Percentiles rank a stretch among this genome's conserved stretches.
Conservation (phyloP, 768 basidiomycete species). For the Lactarius hatsudake region DNA sequence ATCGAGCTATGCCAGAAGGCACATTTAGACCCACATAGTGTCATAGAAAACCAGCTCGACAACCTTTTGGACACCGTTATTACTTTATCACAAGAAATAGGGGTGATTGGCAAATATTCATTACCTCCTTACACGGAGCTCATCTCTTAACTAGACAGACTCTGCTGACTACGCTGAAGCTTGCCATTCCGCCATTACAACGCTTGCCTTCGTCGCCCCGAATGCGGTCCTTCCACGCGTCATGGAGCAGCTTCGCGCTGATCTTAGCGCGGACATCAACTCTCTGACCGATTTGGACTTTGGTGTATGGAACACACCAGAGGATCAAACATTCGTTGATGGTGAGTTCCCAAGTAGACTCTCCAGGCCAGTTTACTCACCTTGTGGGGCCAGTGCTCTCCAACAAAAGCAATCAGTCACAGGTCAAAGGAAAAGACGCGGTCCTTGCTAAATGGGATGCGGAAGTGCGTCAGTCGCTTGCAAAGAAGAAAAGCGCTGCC, state of each 20-base stretch:
- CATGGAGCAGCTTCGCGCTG: slow-evolving; percentile 59
- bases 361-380: background rate
- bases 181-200: slow-evolving; percentile 69
- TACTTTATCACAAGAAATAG: slow-evolving; percentile 20
- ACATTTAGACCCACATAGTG: slow-evolving; percentile 58
- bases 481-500: slow-evolving; percentile 67
- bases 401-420: slow-evolving; percentile 50
- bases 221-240: slow-evolving; percentile 61
- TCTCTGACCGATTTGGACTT: slow-evolving; percentile 69
- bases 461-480: slow-evolving; percentile 82
- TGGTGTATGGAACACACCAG: slow-evolving; percentile 82
- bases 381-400: slow-evolving; percentile 50
- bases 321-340: slow-evolving; percentile 77
- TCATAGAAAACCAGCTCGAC: slow-evolving; percentile 52
- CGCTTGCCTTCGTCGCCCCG: slow-evolving; percentile 79
- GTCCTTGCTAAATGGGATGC: slow-evolving; percentile 95
- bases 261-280: slow-evolving; percentile 62
- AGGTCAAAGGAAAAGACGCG: slow-evolving; percentile 79
- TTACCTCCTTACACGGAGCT: background rate
- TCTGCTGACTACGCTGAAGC: slow-evolving; percentile 44
- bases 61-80: slow-evolving; percentile 37
- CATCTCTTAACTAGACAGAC: slow-evolving; percentile 5
- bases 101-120: slow-evolving; percentile 35
- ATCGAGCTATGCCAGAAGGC: slow-evolving; percentile 78
- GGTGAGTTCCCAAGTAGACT: slow-evolving; percentile 41